phyloP scores from a whole-genome alignment of 2,329 filamentous ascomycete species.

The Xylaria sp. region DNA sequence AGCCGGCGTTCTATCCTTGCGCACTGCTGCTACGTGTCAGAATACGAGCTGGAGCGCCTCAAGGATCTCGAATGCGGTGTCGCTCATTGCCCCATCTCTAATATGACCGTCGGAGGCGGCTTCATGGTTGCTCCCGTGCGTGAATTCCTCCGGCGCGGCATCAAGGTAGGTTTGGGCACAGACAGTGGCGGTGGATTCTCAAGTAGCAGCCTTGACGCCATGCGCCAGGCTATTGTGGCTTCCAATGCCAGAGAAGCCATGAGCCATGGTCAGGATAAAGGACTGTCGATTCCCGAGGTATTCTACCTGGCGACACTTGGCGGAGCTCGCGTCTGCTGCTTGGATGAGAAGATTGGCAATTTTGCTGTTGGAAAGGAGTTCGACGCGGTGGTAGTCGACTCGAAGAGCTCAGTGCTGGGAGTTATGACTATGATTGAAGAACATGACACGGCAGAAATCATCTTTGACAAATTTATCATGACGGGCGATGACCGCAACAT shows the following conservation, averaged over 20 bases:
- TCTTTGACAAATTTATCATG: slow-evolving; percentile 74
- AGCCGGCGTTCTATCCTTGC: slow-evolving; percentile 69
- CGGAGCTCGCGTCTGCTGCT: slow-evolving; percentile 67
- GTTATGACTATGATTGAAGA: slow-evolving; percentile 66
- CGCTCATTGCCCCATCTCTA: slow-evolving; percentile 72
- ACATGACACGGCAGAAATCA: slow-evolving; percentile 56
- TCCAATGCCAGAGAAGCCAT: slow-evolving; percentile 60
- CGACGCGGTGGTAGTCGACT: slow-evolving; percentile 65
- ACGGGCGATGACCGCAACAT: slow-evolving; percentile 74
- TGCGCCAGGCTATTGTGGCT: slow-evolving; percentile 68
- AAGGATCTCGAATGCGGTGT: slow-evolving; percentile 64
- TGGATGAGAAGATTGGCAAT: slow-evolving; percentile 65
- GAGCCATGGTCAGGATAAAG: slow-evolving; percentile 56
- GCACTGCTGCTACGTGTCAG: slow-evolving; percentile 72
- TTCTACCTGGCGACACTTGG: slow-evolving; percentile 72
- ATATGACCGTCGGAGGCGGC: slow-evolving; percentile 70
- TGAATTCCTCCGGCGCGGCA: slow-evolving; percentile 65
- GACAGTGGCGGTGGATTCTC: slow-evolving; percentile 73
- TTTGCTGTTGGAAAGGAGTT: slow-evolving; percentile 71
- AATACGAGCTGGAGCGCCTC: slow-evolving; percentile 64
- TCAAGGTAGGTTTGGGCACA: slow-evolving; percentile 75
- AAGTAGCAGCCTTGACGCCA: slow-evolving; percentile 67
- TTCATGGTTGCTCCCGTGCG: slow-evolving; percentile 71
- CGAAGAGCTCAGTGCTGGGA: slow-evolving; percentile 48
- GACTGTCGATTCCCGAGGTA: slow-evolving; percentile 61